Evolutionary conservation across 208 protist genomes (phyloP), one percentile per base, ranked within the genome.

Genomic region (Trypanosomatidae sp.): DNA sequence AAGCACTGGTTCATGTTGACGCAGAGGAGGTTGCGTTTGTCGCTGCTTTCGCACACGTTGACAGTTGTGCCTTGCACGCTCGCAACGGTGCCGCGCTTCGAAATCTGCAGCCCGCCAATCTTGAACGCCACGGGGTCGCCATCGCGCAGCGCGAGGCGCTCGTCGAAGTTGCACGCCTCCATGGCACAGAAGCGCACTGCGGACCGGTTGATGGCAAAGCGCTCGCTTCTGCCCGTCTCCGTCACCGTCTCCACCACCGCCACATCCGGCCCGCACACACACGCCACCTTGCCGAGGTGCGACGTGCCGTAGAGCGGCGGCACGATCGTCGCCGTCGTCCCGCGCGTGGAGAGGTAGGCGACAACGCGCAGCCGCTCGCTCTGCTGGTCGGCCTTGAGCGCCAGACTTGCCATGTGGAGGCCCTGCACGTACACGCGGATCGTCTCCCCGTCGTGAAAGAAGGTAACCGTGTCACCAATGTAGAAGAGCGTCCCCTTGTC

Each of bases 401-500:
- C 49, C 17, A 82, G 65, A 15, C 36, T 76, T 15, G 62, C 78
- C 68, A 83, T 72, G 33, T 76, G 50, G 8, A 80, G 22, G 46
- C 80, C 70, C 43, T 82, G 78, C 43, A 83, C 64, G 66, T 87
- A 94, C 12, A 93, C 79, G 28, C 71, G 69, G 28, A 94, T 53
- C 0, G 76, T 30, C 9, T 50, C 53, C 12, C 83, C 64, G 46
- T 80, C 62, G 36, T 82, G 56, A 36, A 93, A 76, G 44, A 93
- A 74, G 8, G 89, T 97, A 12, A 97, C 66, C 22, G 87, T 92
- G 69, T 97, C 93, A 46, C 85, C 91, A 71, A 97, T 91, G 71
- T 77, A 76, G 73, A 97, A 94, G 6, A 95, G 80, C 22, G 76
- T 79, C 22, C 80, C 80, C 9, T 73, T 69, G 39, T 76, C 71